Conservation (phyloP, 2,329 filamentous ascomycete species). For the Gremmenia infestans region DNA sequence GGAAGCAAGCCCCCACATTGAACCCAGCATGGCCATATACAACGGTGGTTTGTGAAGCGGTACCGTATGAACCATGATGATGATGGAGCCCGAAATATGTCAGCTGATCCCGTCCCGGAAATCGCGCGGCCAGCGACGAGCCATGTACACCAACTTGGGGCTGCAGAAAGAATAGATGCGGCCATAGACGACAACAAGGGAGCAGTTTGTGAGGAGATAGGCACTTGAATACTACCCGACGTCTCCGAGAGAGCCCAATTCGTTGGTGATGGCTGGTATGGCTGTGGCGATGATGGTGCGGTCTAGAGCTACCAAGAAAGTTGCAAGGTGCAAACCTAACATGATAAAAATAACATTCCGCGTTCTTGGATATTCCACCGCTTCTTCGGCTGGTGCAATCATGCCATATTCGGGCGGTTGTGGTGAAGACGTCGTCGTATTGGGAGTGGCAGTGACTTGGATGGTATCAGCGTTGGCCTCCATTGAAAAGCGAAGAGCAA, state of each 20-base stretch:
- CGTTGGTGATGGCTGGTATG: slow-evolving; percentile 30
- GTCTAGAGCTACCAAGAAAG: slow-evolving; percentile 13
- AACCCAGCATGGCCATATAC: slow-evolving; percentile 14
- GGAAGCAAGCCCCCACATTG: slow-evolving; percentile 20
- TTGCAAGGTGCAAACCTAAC: too few species aligned
- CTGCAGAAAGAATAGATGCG: slow-evolving; percentile 20
- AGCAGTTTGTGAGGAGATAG: not conserved
- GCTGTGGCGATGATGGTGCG: slow-evolving; percentile 31
- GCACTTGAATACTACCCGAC: slow-evolving; percentile 37
- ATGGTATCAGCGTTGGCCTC: too few species aligned
- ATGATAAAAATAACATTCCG: too few species aligned
- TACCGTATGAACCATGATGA: slow-evolving; percentile 18
- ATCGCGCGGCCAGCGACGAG: slow-evolving; percentile 27
- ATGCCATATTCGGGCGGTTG: too few species aligned
- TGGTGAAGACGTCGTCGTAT: too few species aligned
- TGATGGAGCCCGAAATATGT: slow-evolving; percentile 24
- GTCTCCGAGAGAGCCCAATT: slow-evolving; percentile 34
- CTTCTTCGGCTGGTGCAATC: too few species aligned
- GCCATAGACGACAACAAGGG: slow-evolving; percentile 2
- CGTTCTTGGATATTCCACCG: too few species aligned
- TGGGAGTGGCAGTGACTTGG: too few species aligned
- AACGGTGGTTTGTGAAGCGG: slow-evolving; percentile 17
- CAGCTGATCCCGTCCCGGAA: slow-evolving; percentile 23
- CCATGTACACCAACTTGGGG: slow-evolving; percentile 15
- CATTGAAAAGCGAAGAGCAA: too few species aligned